Evolutionary conservation across 2,329 filamentous ascomycete species (phyloP), one percentile per base, ranked within the genome.

Genomic region (Rhynchosporium secalis): DNA sequence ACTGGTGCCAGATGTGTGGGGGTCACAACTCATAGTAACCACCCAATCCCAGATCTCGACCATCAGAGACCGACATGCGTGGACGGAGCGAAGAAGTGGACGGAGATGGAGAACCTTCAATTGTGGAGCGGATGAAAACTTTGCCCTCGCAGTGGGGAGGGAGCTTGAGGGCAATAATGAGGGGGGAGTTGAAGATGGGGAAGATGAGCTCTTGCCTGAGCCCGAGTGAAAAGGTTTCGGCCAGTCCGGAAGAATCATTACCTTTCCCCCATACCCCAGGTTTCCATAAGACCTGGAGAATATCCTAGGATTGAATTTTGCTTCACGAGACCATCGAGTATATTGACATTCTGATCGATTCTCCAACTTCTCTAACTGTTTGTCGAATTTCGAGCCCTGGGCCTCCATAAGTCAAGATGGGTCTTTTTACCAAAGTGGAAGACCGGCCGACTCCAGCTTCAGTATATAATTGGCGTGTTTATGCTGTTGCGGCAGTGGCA

Each of bases 391-490:
- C 49, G 20, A 45, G 29, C 41, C 36, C 12, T 29, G 26, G 26
- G 33, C 33, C 1, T 36, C 33, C 6, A 45, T 54, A 56, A 4
- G 46, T 47, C 64, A 69, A 58, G 29, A 71, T 72, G 69, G 76
- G 76, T 64, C 72, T 85, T 66, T 76, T 85, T 59, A 71, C 78
- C 28, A 76, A 84, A 63, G 79, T 80, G 45, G 83, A 85, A 72
- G 83, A 85, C 69, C 73, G 83, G 75, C 81, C 83, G 41, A 85
- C 83, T 74, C 83, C 83, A 4, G 76, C 77, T 68, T 78, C 77
- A 64, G 82, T 86, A 63, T 86, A 86, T 78, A 85, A 85, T 74
- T 86, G 83, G 83, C 79, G 83, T 46, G 81, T 86, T 62, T 85
- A 85, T 70, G 71, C 75, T 33, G 83, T 79, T 67, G 83, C 83